Evolutionary conservation across 2,329 filamentous ascomycete genomes (phyloP), one percentile per base, ranked within the genome.

Genomic region (Tolypocladium capitatum): DNA sequence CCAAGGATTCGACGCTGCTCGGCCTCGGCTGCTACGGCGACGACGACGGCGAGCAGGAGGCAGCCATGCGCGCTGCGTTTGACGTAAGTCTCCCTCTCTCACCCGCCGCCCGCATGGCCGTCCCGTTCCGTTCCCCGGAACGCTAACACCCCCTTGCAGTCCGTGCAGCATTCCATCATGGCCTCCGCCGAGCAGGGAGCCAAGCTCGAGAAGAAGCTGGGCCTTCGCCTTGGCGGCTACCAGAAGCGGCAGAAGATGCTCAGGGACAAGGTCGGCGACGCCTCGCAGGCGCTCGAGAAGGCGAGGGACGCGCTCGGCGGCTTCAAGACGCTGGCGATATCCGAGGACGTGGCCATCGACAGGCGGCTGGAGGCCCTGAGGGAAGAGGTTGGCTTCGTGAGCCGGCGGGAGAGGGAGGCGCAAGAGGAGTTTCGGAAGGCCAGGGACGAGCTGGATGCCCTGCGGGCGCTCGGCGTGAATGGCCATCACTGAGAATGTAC

Each of bases 161-260:
- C 74, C 42, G 76, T 89, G 2, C 85, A 92, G 65, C 78, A 86
- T 43, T 73, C 76, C 8, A 84, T 95, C 52, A 75, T 86, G 56
- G 70, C 76, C 3, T 80, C 81, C 0, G 92, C 90, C 3, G 83
- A 91, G 56, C 77, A 83, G 49, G 86, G 86, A 47, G 87, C 88
- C 61, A 94, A 91, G 65, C 71, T 94, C 1, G 90, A 97, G 67
- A 95, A 95, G 76, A 96, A 92, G 67, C 77, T 98, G n/a, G 74
- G 75, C 0, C 73, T 94, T 47, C 83, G 92, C 58, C 80, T 94
- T 2, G 90, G 90, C 24, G 92, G 92, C 14, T 98, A 98, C 67
- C 83, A 90, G 63, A 82, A 89, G 56, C 84, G 92, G 31, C 81
- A 87, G 32, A 89, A 89, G 64, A 81, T 80, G 56, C 75, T 98